A percentile compares a stretch with the other conserved stretches of the same genome.
These are phyloP conservation scores for Rubus idaeus DNA, from an alignment of 306 rosid species.

Conservation along the genomic window DNA sequence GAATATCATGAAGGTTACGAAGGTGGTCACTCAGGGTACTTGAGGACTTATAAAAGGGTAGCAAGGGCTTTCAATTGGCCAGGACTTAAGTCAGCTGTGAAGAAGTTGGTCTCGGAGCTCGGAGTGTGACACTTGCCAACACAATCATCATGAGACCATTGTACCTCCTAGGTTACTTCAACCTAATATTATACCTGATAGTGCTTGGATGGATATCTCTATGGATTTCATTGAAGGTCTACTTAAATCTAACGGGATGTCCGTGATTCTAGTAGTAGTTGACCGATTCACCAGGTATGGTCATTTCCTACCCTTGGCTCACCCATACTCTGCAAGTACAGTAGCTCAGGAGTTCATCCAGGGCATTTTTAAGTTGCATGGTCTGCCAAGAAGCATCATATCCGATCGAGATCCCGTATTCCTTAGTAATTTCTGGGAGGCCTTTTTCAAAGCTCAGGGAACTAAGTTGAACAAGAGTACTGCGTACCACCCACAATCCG, in stretches of 20 bases:
- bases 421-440: too few species aligned
- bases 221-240: constrained; percentile 1
- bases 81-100: fast-evolving
- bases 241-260: neutral
- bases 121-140: neutral
- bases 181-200: neutral
- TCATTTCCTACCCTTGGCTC: neutral
- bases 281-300: neutral
- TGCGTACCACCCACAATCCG: too few species aligned
- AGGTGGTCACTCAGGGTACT: neutral
- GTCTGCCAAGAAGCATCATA: too few species aligned
- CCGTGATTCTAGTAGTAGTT: neutral
- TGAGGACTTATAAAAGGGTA: too few species aligned
- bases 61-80: too few species aligned
- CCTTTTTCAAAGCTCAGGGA: too few species aligned
- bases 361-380: too few species aligned
- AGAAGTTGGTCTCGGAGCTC: neutral
- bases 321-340: neutral
- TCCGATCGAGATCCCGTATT: too few species aligned
- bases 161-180: neutral
- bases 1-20: neutral
- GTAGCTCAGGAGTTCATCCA: neutral
- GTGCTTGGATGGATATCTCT: neutral
- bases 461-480: too few species aligned
- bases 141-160: neutral